Percentiles rank a stretch among this genome's conserved stretches.
Conservation (phyloP, 1,139 yeast species). For the Nakaseomyces uthaithaninus region DNA sequence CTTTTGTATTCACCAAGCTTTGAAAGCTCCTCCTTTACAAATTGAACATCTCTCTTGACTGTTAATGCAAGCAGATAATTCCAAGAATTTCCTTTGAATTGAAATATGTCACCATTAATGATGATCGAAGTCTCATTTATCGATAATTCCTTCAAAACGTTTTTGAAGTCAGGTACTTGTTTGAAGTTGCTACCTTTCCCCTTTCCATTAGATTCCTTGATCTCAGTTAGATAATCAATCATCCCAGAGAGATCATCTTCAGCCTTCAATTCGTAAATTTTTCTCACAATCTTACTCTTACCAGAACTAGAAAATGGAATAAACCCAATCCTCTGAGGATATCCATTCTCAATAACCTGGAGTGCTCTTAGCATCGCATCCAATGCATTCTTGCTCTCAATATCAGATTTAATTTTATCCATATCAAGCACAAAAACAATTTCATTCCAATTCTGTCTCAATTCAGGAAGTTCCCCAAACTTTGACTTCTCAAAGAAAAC, state of each 20-base stretch:
- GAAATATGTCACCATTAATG: constrained; percentile 63
- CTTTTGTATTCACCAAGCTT: constrained; percentile 7
- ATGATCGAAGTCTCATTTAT: constrained; percentile 47
- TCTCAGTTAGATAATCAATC: constrained; percentile 23
- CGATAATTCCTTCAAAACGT: constrained; percentile 38
- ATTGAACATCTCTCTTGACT: constrained; percentile 26
- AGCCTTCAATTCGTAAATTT: constrained; percentile 35
- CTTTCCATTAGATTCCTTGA: constrained; percentile 1
- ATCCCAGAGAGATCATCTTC: constrained; percentile 18
- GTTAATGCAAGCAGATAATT: constrained; percentile 29
- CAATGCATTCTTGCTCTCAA: constrained; percentile 40
- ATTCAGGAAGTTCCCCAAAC: constrained; percentile 59
- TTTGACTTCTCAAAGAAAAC: constrained; percentile 36
- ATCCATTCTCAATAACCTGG: constrained; percentile 44
- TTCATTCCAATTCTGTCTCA: constrained; percentile 70
- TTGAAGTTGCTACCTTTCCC: constrained; percentile 9
- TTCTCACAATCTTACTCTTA: constrained; percentile 26
- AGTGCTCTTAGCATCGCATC: constrained; percentile 42
- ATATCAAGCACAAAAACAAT: constrained; percentile 64
- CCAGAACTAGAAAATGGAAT: constrained; percentile 44
- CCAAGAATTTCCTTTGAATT: constrained; percentile 31
- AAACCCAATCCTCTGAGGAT: constrained; percentile 77
- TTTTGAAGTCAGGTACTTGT: constrained; percentile 18
- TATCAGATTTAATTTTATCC: constrained; percentile 39
- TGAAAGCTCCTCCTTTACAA: constrained; percentile 20